Evolutionary conservation across 768 basidiomycete genomes (phyloP).

Genomic region (Suillus hirtellus): DNA sequence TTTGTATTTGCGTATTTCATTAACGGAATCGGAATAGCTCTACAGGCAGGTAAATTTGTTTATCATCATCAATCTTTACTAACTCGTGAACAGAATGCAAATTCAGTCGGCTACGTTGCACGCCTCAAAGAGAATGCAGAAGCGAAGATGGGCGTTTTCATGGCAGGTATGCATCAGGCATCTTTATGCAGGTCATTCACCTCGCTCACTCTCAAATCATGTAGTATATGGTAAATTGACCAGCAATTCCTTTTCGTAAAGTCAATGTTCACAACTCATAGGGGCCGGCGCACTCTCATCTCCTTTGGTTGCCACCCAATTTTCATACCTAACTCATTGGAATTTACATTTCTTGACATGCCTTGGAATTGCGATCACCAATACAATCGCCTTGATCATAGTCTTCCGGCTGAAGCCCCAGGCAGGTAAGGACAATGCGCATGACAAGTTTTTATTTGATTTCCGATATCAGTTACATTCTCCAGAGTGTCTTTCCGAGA

Average conservation of each 20-base stretch:
- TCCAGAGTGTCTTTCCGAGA: slow-evolving; percentile 53
- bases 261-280: slow-evolving; percentile 25
- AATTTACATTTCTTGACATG: slow-evolving; percentile 78
- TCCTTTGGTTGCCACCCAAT: slow-evolving; percentile 82
- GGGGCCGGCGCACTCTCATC: slow-evolving; percentile 66
- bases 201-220: neutral
- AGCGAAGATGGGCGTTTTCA: slow-evolving; percentile 71
- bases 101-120: slow-evolving; percentile 71
- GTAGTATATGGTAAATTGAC: slow-evolving; percentile 2
- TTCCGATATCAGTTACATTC: neutral
- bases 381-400: slow-evolving; percentile 47
- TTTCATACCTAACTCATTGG: slow-evolving; percentile 66
- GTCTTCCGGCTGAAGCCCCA: slow-evolving; percentile 73
- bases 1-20: slow-evolving; percentile 52
- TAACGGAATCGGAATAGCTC: slow-evolving; percentile 51
- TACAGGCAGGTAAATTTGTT: slow-evolving; percentile 36
- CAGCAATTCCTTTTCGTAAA: too few relatives aligned
- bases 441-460: neutral
- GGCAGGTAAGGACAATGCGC: slow-evolving; percentile 48
- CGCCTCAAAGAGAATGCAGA: slow-evolving; percentile 54
- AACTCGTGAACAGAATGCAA: slow-evolving; percentile 53
- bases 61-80: neutral
- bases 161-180: slow-evolving; percentile 31
- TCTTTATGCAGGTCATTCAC: neutral
- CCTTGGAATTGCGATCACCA: slow-evolving; percentile 60